Evolutionary conservation across 345 rosid species (phyloP).

Genomic region (Gossypium australe): DNA sequence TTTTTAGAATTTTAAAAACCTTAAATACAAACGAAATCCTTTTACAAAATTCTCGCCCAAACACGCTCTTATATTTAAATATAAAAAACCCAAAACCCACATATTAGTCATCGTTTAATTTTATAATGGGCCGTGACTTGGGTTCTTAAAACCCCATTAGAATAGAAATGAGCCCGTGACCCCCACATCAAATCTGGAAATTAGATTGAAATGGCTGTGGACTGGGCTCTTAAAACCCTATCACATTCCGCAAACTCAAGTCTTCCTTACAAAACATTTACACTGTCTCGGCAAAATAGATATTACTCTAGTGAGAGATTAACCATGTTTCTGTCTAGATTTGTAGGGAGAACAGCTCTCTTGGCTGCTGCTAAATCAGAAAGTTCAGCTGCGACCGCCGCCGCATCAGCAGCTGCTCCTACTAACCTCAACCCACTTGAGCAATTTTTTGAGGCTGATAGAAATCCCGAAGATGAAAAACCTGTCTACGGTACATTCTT

Average conservation of each 20-base stretch:
- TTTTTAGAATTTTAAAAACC: too few species aligned
- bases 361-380: constrained; percentile 62
- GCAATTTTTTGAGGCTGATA: constrained; percentile 75
- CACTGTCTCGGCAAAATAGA: background rate
- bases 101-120: too few species aligned
- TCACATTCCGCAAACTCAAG: background rate
- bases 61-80: too few species aligned
- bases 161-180: too few species aligned
- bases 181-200: too few species aligned
- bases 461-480: constrained; percentile 60
- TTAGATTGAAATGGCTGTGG: too few species aligned
- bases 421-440: constrained; percentile 59
- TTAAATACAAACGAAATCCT: too few species aligned
- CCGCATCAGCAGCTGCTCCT: constrained; percentile 41
- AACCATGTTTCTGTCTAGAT: constrained; percentile 60
- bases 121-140: background rate
- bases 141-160: too few species aligned
- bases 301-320: background rate
- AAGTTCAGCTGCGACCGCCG: constrained; percentile 37
- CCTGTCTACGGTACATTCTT: constrained; percentile 56
- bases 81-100: too few species aligned
- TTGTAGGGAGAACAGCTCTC: constrained; percentile 53
- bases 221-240: background rate
- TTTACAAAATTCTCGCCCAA: too few species aligned
- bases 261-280: background rate